These are phyloP conservation scores for Plantago major DNA, from an alignment of 257 asterid genomes.

Conservation along the genomic window DNA sequence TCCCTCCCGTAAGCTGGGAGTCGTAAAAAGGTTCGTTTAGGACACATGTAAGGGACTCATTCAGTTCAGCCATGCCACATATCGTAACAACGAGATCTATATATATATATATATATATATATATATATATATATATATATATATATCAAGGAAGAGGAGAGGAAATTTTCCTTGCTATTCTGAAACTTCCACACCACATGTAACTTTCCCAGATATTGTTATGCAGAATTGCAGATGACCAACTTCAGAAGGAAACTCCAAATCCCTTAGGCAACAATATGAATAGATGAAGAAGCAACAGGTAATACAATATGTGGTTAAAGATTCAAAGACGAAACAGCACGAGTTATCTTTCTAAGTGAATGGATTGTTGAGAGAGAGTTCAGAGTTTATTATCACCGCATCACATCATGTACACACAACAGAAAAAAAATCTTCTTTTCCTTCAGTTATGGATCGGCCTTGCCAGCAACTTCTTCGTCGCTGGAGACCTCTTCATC, in stretches of 20 bases:
- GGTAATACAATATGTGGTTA: neutral
- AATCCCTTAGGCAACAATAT: neutral
- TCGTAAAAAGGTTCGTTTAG: too few species aligned
- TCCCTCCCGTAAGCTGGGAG: too few species aligned
- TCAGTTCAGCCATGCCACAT: too few species aligned
- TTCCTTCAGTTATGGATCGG: conserved; percentile 48
- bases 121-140: too few species aligned
- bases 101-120: too few species aligned
- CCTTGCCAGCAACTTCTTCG: conserved; percentile 73
- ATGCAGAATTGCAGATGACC: too few species aligned
- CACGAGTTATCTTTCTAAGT: neutral
- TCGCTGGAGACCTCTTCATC: conserved; percentile 69
- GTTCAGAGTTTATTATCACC: conserved; percentile 22
- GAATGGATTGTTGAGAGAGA: neutral
- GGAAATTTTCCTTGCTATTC: too few species aligned
- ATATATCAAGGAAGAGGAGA: too few species aligned
- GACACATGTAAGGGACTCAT: too few species aligned
- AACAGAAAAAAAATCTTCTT: conserved; percentile 12
- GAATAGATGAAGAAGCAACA: neutral
- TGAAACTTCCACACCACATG: too few species aligned
- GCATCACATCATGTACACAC: conserved; percentile 44
- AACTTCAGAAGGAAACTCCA: neutral
- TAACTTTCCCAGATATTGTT: too few species aligned
- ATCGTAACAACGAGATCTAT: too few species aligned
- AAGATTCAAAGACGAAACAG: neutral